Base-by-base conservation (phyloP, 306 rosid genomes). In the Trifolium fragiferum region DNA sequence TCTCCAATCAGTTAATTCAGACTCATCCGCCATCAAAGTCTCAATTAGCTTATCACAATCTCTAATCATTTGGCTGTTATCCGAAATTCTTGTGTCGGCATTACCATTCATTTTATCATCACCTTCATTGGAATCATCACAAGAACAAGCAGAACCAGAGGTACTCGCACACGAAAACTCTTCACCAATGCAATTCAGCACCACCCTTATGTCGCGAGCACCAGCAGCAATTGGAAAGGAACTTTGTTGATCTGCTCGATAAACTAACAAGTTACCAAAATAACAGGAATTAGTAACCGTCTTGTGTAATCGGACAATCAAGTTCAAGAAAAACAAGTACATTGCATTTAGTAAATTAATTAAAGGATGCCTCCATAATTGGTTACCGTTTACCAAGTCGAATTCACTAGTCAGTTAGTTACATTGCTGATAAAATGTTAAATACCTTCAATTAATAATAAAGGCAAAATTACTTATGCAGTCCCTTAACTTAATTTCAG, bases 31-130 rank as follows among this genome's bases (percentile, higher is more conserved):
- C 43, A 81, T 16, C 55, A 57, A 81, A 35, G 32, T 61, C 61
- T 79, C 96, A 70, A 92, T 89, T 21, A 92, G 75, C 79, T 86
- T 84, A 68, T 92, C 83, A 16, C 88, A 92, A 20, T 84, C 78
- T 73, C 77, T 44, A 57, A 71, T 58, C 79, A 88, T 77, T 70
- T 82, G 80, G 21, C 50, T 74, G 69, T 82, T 68, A 72, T 89
- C 88, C 77, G 81, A 84, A 53, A 65, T 27, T 83, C 68, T 78
- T n/a, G 57, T 33, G 9, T 67, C 74, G n/a, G 71, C 83, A 58
- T 78, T 72, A 53, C 23, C 86, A 46, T 82, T 63, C 50, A 16
- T 72, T 57, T 30, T 30, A 13, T 79, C 81, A 78, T 68, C 76
- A 74, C n/a, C 63, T 41, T 68, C 68, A 40, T 7, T 12, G 10